These are phyloP conservation scores for Helicostylum pulchrum DNA, from an alignment of 192 early-diverging fungal species.

Conservation along the genomic window DNA sequence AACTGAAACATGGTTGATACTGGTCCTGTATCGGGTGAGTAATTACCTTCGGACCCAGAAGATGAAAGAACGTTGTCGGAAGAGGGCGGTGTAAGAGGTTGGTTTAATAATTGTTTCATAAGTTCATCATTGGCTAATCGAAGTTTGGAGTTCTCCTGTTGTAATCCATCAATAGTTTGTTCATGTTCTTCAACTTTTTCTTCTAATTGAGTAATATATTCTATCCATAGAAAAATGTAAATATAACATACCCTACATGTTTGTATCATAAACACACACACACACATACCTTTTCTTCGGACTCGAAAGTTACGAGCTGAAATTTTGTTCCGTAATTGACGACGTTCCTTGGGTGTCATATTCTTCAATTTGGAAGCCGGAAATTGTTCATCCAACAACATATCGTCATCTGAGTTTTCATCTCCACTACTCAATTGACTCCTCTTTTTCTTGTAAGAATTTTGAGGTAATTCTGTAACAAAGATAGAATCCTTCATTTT, in stretches of 20 bases:
- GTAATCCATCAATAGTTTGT: slow-evolving; percentile 2
- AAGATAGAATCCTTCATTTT: slow-evolving; percentile 11
- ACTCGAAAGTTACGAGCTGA: slow-evolving; percentile 74
- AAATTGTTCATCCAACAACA: neutral
- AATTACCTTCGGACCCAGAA: neutral
- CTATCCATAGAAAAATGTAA: neutral
- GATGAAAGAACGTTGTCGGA: neutral
- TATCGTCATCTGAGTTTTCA: slow-evolving; percentile 4
- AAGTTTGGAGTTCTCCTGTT: neutral
- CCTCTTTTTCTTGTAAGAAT: slow-evolving; percentile 10
- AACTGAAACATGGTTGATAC: neutral
- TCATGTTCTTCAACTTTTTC: slow-evolving; percentile 17
- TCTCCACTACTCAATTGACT: neutral
- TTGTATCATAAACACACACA: neutral
- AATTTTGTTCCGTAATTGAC: slow-evolving; percentile 74
- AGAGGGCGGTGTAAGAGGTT: slow-evolving; percentile 1
- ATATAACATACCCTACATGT: neutral
- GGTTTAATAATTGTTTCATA: neutral
- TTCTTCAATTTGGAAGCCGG: slow-evolving; percentile 28
- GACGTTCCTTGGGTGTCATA: slow-evolving; percentile 58
- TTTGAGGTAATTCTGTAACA: slow-evolving; percentile 24
- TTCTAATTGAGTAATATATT: slow-evolving; percentile 24
- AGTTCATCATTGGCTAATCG: slow-evolving; percentile 13
- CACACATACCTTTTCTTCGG: slow-evolving; percentile 56
- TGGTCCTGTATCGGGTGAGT: neutral